Evolutionary conservation across 2,329 filamentous ascomycete genomes (phyloP).

Genomic region (Colletotrichum orchidophilum): DNA sequence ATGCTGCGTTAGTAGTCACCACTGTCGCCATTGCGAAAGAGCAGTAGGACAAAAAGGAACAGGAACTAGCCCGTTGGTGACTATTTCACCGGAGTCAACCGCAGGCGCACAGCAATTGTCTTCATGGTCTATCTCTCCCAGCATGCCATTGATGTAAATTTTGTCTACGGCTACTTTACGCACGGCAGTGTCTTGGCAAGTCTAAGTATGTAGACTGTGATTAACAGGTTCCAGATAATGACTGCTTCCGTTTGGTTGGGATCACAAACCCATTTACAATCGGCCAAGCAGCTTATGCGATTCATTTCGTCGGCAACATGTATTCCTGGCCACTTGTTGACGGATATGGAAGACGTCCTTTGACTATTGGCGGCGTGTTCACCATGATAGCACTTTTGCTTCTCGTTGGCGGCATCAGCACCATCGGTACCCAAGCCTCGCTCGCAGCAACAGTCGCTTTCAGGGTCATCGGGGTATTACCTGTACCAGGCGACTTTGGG

Average conservation of each 20-base stretch:
- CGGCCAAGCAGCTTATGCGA: slow-evolving; percentile 40
- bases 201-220: background rate
- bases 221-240: slow-evolving; percentile 31
- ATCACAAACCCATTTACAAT: slow-evolving; percentile 41
- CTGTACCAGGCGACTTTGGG: slow-evolving; percentile 42
- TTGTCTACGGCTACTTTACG: slow-evolving; percentile 47
- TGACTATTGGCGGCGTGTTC: slow-evolving; percentile 41
- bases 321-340: slow-evolving; percentile 43
- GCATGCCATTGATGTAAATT: slow-evolving; percentile 43
- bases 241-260: slow-evolving; percentile 41
- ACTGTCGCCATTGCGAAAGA: slow-evolving; percentile 38
- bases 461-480: slow-evolving; percentile 42
- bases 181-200: slow-evolving; percentile 16
- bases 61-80: slow-evolving; percentile 37
- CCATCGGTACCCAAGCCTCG: slow-evolving; percentile 36
- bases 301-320: slow-evolving; percentile 43
- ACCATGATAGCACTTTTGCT: slow-evolving; percentile 41
- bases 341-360: slow-evolving; percentile 40
- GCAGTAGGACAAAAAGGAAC: slow-evolving; percentile 36
- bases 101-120: slow-evolving; percentile 41
- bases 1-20: slow-evolving; percentile 36
- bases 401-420: slow-evolving; percentile 44
- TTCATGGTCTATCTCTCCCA: slow-evolving; percentile 44
- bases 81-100: slow-evolving; percentile 41
- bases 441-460: slow-evolving; percentile 40